These are phyloP conservation scores for Botrytis medusae DNA, from an alignment of 2,329 filamentous ascomycete species.

Conservation along the genomic window DNA sequence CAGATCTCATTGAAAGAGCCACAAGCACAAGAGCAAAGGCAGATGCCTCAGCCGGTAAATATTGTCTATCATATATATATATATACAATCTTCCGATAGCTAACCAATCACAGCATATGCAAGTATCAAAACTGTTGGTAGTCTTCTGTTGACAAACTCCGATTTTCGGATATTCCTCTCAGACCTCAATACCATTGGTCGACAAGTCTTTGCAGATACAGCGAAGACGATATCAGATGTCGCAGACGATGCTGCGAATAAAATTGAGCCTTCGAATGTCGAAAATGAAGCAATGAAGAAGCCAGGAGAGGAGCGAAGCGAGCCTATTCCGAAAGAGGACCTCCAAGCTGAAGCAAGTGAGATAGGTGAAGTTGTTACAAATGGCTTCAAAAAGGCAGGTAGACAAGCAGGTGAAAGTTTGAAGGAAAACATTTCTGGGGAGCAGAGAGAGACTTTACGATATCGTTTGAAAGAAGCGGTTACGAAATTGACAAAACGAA, in stretches of 20 bases:
- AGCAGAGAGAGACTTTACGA: constrained; percentile 71
- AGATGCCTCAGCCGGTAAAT: constrained; percentile 67
- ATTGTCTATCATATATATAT: not conserved
- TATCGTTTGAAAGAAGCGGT: constrained; percentile 76
- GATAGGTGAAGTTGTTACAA: constrained; percentile 45
- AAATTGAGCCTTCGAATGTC: constrained; percentile 66
- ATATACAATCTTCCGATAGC: constrained; percentile 29
- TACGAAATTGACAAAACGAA: constrained; percentile 68
- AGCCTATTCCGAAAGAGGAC: constrained; percentile 59
- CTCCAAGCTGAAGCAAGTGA: constrained; percentile 57
- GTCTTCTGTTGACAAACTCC: constrained; percentile 82
- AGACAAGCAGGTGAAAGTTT: constrained; percentile 66
- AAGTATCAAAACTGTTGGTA: constrained; percentile 79
- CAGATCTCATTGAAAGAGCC: constrained; percentile 61
- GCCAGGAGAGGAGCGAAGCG: constrained; percentile 36
- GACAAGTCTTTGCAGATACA: constrained; percentile 84
- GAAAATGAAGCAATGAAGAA: constrained; percentile 55
- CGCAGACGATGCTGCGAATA: constrained; percentile 71
- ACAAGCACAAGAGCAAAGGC: constrained; percentile 64
- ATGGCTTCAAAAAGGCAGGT: constrained; percentile 50
- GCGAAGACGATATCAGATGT: constrained; percentile 75
- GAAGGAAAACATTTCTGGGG: constrained; percentile 69
- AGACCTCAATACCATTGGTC: constrained; percentile 74
- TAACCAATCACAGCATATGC: constrained; percentile 59
- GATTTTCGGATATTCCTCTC: constrained; percentile 86